Evolutionary conservation across 495 filamentous ascomycete species (phyloP), one percentile per base, ranked within the genome.

Genomic region (Ramalina peruviana): DNA sequence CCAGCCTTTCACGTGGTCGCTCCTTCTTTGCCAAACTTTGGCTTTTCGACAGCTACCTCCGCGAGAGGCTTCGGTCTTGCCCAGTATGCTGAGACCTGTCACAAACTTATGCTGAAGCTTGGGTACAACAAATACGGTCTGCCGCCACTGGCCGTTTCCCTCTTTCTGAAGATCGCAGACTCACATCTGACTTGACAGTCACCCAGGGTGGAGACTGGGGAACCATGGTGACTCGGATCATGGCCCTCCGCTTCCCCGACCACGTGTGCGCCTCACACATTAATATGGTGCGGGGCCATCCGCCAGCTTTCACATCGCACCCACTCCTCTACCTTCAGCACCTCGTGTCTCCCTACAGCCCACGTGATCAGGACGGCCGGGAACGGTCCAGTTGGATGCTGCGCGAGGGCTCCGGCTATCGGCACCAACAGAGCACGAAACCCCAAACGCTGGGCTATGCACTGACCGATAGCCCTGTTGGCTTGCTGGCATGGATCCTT

Each of bases 161-260:
- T 38, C 11, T 4, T 36, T 2, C 23, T 19, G 23, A 13, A 20
- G 15, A 27, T 3, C 12, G 19, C 23, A 25, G 16, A 16, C 19
- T 13, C 19, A 40, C 12, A 53, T 11, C 43, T 27, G 36, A 45
- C 17, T 12, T n/a, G 33, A 21, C 23, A 76, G 63, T 82, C 1
- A 76, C 71, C 3, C 78, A 81, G 58, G 81, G 76, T 39, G 81
- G 83, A 43, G 83, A 86, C 58, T 81, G 79, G 76, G 83, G 82
- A 27, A 79, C 65, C 49, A 66, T 70, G 53, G 76, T 86, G 43
- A 76, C 77, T 33, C 73, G 82, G 36, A 54, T 66, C 15, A 67
- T 87, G 9, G 77, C 71, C 3, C 54, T 68, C 25, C 58, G 77
- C 6, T 79, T 80, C 54, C 80, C 81, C 0, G 44, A 67, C 17